Percentiles rank a stretch among this genome's conserved stretches.
These are phyloP conservation scores for Plasmodium gonderi DNA, from an alignment of 169 alveolate species.

Conservation along the genomic window DNA sequence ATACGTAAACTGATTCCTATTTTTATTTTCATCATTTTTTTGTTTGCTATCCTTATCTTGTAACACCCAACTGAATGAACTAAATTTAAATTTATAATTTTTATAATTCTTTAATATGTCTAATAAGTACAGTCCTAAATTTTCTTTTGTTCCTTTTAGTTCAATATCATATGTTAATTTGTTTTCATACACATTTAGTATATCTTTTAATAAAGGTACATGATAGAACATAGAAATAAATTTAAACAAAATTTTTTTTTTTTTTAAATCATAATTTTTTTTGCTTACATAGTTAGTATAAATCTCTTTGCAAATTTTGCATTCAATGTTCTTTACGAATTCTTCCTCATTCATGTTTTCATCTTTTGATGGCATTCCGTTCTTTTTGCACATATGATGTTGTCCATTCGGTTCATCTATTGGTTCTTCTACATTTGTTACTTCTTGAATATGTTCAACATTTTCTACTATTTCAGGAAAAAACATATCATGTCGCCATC, in stretches of 20 bases:
- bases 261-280: constrained; percentile 2
- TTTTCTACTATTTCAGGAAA: neutral
- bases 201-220: constrained; percentile 39
- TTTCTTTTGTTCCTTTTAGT: constrained; percentile 64
- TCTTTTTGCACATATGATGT: neutral
- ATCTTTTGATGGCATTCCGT: neutral
- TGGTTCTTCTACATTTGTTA: neutral
- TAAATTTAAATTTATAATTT: constrained; percentile 31
- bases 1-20: neutral
- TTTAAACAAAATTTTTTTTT: constrained; percentile 19
- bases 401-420: neutral
- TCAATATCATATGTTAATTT: constrained; percentile 59
- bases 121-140: constrained; percentile 26
- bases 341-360: constrained; percentile 9
- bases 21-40: neutral
- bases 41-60: constrained; percentile 19
- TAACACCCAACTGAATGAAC: constrained; percentile 61
- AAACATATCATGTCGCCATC: neutral
- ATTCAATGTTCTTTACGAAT: constrained; percentile 10
- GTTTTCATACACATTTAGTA: constrained; percentile 21
- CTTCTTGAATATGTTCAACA: neutral
- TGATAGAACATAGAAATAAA: constrained; percentile 38
- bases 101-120: constrained; percentile 51
- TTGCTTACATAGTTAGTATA: constrained; percentile 7
- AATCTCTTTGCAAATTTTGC: constrained; percentile 17